phyloP scores from a whole-genome alignment of 192 early-diverging fungal genomes.

The Rhizophagus sp. region DNA sequence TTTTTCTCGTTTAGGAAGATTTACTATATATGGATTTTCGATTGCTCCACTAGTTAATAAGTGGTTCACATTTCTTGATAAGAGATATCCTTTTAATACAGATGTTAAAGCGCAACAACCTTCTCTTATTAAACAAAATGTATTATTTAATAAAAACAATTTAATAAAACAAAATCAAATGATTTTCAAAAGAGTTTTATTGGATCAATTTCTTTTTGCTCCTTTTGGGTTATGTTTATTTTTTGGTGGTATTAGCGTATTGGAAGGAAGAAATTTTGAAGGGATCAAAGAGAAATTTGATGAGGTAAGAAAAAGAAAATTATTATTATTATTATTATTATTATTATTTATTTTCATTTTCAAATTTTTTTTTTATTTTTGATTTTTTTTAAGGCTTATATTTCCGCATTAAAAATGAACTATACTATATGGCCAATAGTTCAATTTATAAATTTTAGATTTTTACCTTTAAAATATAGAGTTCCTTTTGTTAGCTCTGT shows the following conservation, averaged over 20 bases:
- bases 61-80: conserved; percentile 73
- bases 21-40: conserved; percentile 66
- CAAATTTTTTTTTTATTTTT: neutral
- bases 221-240: conserved; percentile 68
- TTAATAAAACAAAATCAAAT: conserved; percentile 1
- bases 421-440: conserved; percentile 76
- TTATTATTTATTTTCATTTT: too few relatives aligned
- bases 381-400: conserved; percentile 49
- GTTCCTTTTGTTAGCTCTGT: conserved; percentile 72
- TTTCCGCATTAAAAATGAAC: conserved; percentile 64
- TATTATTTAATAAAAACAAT: neutral
- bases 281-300: conserved; percentile 61
- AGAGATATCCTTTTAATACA: conserved; percentile 53
- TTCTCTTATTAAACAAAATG: neutral
- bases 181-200: conserved; percentile 35
- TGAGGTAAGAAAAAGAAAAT: conserved; percentile 35
- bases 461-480: conserved; percentile 64
- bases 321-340: too few relatives aligned
- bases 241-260: conserved; percentile 62
- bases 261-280: conserved; percentile 53
- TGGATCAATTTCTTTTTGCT: conserved; percentile 68
- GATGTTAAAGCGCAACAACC: neutral
- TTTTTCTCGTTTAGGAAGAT: conserved; percentile 53
- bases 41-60: conserved; percentile 68
- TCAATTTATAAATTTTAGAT: conserved; percentile 72